Evolutionary conservation across 129 eudicot genomes (phyloP).

Genomic region (Gnaphalium uliginosum): DNA sequence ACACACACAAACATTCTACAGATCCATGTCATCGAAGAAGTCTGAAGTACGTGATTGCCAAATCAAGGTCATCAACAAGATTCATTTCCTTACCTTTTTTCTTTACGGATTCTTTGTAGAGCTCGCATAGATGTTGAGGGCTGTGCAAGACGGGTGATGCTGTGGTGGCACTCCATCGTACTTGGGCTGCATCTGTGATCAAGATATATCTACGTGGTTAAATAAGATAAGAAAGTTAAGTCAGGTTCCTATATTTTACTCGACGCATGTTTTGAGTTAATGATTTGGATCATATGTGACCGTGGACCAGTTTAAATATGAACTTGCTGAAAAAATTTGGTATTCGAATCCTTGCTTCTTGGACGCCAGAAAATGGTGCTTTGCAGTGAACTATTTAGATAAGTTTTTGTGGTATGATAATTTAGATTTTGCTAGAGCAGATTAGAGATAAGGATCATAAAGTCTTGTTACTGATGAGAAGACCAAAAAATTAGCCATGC

Average conservation of each 20-base stretch:
- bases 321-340: conserved; percentile 4
- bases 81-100: too few relatives aligned
- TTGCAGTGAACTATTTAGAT: neutral
- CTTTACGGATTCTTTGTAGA: too few relatives aligned
- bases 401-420: neutral
- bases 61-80: too few relatives aligned
- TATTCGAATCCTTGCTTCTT: conserved; percentile 2
- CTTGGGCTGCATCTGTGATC: conserved; percentile 79
- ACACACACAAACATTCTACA: too few relatives aligned
- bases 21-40: too few relatives aligned
- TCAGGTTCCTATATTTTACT: conserved; percentile 11
- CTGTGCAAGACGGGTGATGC: conserved; percentile 66
- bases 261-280: conserved; percentile 19
- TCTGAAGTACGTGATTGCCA: too few relatives aligned
- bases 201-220: conserved; percentile 68
- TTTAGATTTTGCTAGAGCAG: neutral
- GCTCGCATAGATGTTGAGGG: conserved; percentile 5
- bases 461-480: neutral
- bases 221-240: conserved; percentile 21
- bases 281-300: conserved; percentile 34
- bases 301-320: conserved; percentile 25
- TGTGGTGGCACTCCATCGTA: conserved; percentile 71
- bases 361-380: neutral
- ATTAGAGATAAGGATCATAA: neutral
- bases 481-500: neutral